These are phyloP conservation scores for Arthrocladium fulminans DNA, from an alignment of 2,329 filamentous ascomycete genomes.

Conservation along the genomic window DNA sequence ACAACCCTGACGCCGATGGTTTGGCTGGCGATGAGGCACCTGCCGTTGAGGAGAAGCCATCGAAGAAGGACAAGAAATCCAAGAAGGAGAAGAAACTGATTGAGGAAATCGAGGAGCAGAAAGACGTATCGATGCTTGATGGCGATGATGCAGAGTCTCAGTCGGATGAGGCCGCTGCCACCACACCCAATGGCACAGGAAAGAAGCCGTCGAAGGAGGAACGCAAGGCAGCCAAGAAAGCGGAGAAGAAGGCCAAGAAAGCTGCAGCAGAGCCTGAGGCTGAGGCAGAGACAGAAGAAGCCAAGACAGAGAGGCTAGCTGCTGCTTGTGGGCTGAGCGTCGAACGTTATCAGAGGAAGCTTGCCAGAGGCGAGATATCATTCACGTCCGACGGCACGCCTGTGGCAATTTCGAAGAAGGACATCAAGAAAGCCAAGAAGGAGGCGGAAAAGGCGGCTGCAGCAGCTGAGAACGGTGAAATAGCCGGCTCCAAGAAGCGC, in stretches of 20 bases:
- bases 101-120: constrained; percentile 32
- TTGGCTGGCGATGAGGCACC: constrained; percentile 60
- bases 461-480: constrained; percentile 35
- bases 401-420: constrained; percentile 64
- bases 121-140: constrained; percentile 38
- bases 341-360: constrained; percentile 70
- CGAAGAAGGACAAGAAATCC: constrained; percentile 30
- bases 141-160: constrained; percentile 36
- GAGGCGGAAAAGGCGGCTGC: constrained; percentile 47
- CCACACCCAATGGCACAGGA: constrained; percentile 19
- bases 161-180: constrained; percentile 26
- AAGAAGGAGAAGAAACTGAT: constrained; percentile 36
- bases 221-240: constrained; percentile 23
- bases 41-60: constrained; percentile 38
- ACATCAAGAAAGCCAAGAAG: constrained; percentile 64
- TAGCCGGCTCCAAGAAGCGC: constrained; percentile 57
- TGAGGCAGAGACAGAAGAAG: constrained; percentile 26
- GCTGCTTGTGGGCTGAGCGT: constrained; percentile 60
- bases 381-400: constrained; percentile 57
- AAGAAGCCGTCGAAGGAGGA: constrained; percentile 7
- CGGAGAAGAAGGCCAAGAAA: constrained; percentile 33
- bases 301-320: constrained; percentile 50
- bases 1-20: constrained; percentile 90
- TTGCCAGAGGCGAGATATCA: constrained; percentile 64
- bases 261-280: constrained; percentile 34